phyloP scores from a whole-genome alignment of 352 stramenopile genomes.

The Pythium apleroticum region DNA sequence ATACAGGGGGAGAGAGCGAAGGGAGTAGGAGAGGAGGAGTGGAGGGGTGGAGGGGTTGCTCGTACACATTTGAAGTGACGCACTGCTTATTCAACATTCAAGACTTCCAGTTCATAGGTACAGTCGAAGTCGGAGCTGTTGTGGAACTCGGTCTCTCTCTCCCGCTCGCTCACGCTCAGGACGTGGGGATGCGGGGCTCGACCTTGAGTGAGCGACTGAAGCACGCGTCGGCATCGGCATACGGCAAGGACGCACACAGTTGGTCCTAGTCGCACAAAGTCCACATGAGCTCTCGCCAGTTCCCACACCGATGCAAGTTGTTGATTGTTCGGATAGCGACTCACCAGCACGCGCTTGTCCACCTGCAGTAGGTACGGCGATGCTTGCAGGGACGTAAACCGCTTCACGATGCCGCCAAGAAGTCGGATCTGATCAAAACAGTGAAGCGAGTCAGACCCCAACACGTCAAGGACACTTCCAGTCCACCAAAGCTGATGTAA shows the following conservation, averaged over 20 bases:
- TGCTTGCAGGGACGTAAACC: conserved; percentile 65
- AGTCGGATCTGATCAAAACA: conserved; percentile 50
- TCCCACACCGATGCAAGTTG: background rate
- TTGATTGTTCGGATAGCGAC: conserved; percentile 4
- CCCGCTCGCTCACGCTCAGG: conserved; percentile 12
- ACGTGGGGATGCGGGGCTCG: conserved; percentile 70
- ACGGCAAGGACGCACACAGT: conserved; percentile 68
- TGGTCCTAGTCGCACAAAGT: conserved; percentile 52
- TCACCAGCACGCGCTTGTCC: conserved; percentile 81
- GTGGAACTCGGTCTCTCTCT: background rate
- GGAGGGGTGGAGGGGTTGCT: background rate
- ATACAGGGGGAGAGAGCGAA: background rate
- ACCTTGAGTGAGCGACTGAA: conserved; percentile 81
- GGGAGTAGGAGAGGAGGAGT: background rate
- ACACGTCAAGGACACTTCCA: background rate
- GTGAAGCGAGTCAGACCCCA: background rate
- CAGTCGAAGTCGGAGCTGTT: background rate
- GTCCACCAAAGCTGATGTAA: too few relatives aligned
- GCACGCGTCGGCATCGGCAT: conserved; percentile 64
- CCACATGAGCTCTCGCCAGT: background rate
- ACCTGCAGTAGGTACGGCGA: conserved; percentile 77
- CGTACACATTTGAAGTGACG: background rate
- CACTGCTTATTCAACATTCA: background rate
- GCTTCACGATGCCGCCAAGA: conserved; percentile 57
- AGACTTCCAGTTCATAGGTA: background rate